Base-by-base conservation (phyloP, 345 rosid genomes). In the Acer negundo region DNA sequence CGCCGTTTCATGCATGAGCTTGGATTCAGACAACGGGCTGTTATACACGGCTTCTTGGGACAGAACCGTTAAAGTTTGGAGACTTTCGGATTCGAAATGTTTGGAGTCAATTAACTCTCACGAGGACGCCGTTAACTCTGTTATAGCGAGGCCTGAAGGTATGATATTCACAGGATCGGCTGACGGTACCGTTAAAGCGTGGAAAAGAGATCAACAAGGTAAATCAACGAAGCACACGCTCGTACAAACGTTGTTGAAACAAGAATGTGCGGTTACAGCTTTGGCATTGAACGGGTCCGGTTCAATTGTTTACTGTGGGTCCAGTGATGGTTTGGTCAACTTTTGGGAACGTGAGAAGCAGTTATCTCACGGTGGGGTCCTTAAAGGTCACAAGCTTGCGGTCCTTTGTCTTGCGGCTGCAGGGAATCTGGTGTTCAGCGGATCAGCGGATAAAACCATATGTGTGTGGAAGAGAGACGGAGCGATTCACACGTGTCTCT, bases 21-120 rank as follows among this genome's bases (percentile, higher is more conserved):
- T 95, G 78, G 90, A 83, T 62, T 88, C 79, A 80, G 97, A 92
- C 4, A 77, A 77, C 7, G 94, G 96, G 4, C 80, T 92, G 64
- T 73, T 95, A 71, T 95, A 95, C 80, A 87, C 99, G 26, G 96
- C 98, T 42, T 95, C 99, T 2, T 93, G 99, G 99, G 98, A 95
- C 75, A 76, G 98, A 53, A 95, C 94, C 31, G 85, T 95, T 35
- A 95, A 95, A 84, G 98, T 92, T 11, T 95, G 99, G 99, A 83
- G 99, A 72, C 76, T 93, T 63, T 81, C 97, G 0, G 99, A 95
- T 74, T 95, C 98, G 0, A 93, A 91, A 79, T 93, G 98, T 72
- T 80, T 95, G 3, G 99, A 93, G 77, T 95, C 99, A 0, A 79
- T 95, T 71, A 82, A 70, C 61, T 94, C 98, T 19, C 99, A 95